Percentiles rank a stretch among this genome's conserved stretches.
Conservation (phyloP, 345 rosid genomes). For the Eucalyptus sideroxylon region DNA sequence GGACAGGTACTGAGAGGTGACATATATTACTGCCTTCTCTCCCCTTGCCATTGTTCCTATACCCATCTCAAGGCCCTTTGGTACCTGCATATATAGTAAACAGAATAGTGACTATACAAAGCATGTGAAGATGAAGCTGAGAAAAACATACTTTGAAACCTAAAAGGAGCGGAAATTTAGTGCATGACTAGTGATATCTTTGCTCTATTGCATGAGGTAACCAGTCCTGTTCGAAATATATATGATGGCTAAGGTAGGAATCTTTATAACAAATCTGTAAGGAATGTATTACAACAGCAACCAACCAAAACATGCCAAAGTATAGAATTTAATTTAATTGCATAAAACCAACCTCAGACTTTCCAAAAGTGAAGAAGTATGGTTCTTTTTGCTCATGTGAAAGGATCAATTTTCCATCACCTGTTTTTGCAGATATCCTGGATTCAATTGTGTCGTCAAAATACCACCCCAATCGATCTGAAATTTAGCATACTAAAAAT, state of each 20-base stretch:
- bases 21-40: conserved; percentile 86
- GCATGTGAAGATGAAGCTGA: neutral
- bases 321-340: neutral
- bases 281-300: neutral
- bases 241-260: neutral
- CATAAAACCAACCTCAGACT: conserved; percentile 61
- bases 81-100: conserved; percentile 40
- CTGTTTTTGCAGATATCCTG: conserved; percentile 83
- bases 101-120: neutral
- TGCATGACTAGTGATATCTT: neutral
- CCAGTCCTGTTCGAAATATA: neutral
- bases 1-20: conserved; percentile 57
- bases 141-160: neutral
- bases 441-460: neutral
- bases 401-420: conserved; percentile 53
- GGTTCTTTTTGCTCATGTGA: conserved; percentile 59
- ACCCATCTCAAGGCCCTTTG: conserved; percentile 96
- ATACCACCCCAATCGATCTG: neutral
- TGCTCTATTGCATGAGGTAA: neutral
- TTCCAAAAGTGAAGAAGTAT: conserved; percentile 83
- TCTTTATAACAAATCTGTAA: neutral
- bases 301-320: neutral
- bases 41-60: conserved; percentile 83
- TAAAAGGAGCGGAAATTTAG: neutral
- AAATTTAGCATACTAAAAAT: neutral